Percentiles rank a stretch among this genome's conserved stretches.
phyloP scores from a whole-genome alignment of 768 basidiomycete genomes.

The Suillus luteus region DNA sequence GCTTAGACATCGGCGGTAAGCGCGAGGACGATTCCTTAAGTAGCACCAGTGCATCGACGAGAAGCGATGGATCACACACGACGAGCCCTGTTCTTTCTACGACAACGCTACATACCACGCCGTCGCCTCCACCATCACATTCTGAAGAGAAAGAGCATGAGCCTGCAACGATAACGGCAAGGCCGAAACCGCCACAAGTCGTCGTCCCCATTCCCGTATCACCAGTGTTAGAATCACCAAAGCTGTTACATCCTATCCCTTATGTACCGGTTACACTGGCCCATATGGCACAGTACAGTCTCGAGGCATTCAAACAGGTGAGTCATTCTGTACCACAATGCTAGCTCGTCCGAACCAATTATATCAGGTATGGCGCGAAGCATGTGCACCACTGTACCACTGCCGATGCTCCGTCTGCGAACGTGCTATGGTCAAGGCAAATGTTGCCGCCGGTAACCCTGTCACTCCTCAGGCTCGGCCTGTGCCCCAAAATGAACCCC shows the following conservation, averaged over 20 bases:
- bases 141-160: slow-evolving; percentile 38
- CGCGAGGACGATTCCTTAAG: slow-evolving; percentile 53
- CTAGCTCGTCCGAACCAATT: neutral
- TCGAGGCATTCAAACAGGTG: slow-evolving; percentile 60
- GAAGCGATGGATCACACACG: slow-evolving; percentile 53
- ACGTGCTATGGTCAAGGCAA: slow-evolving; percentile 58
- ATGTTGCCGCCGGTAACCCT: slow-evolving; percentile 42
- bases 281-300: slow-evolving; percentile 57
- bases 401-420: slow-evolving; percentile 77
- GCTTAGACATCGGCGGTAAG: slow-evolving; percentile 19
- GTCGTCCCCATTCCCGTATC: slow-evolving; percentile 44
- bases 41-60: slow-evolving; percentile 43
- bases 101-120: slow-evolving; percentile 76
- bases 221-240: slow-evolving; percentile 64
- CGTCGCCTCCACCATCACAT: slow-evolving; percentile 62
- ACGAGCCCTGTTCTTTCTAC: slow-evolving; percentile 78
- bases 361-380: slow-evolving; percentile 70
- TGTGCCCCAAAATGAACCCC: slow-evolving; percentile 15
- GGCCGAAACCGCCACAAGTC: slow-evolving; percentile 32
- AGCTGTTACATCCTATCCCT: slow-evolving; percentile 65
- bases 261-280: slow-evolving; percentile 60
- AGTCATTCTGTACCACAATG: slow-evolving; percentile 26
- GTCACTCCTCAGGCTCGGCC: slow-evolving; percentile 32
- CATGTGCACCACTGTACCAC: slow-evolving; percentile 68
- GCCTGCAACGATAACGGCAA: slow-evolving; percentile 12